phyloP scores from a whole-genome alignment of 2,329 filamentous ascomycete species.

The Colletotrichum sp. region DNA sequence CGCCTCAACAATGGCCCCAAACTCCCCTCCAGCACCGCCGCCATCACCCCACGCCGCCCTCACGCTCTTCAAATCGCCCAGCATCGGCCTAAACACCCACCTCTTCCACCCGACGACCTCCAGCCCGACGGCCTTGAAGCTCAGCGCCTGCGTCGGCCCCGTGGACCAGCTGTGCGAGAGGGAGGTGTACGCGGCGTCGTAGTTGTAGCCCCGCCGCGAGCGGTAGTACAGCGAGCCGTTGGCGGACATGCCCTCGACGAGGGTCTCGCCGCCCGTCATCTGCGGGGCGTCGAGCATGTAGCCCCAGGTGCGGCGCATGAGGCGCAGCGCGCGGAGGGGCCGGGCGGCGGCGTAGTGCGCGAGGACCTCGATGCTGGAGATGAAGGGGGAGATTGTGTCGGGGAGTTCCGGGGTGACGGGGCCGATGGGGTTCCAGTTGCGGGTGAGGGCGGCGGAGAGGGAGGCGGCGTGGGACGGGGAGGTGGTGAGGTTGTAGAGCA shows the following conservation, averaged over 20 bases:
- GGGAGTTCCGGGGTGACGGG: constrained; percentile 36
- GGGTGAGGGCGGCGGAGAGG: constrained; percentile 23
- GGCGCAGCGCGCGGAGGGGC: constrained; percentile 28
- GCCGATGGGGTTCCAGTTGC: constrained; percentile 33
- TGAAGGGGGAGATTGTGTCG: constrained; percentile 41
- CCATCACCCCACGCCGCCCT: constrained; percentile 22
- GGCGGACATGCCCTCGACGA: constrained; percentile 39
- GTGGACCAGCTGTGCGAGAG: constrained; percentile 39
- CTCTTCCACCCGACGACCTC: constrained; percentile 27
- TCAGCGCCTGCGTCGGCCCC: constrained; percentile 32
- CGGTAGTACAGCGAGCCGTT: constrained; percentile 41
- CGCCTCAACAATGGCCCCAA: background rate
- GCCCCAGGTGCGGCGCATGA: constrained; percentile 33
- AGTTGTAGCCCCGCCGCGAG: constrained; percentile 32
- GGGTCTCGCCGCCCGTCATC: constrained; percentile 40
- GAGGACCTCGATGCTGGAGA: constrained; percentile 37
- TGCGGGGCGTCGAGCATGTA: constrained; percentile 30
- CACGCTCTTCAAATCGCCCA: constrained; percentile 23
- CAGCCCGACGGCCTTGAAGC: constrained; percentile 30
- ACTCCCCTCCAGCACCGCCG: background rate
- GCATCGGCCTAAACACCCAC: constrained; percentile 31
- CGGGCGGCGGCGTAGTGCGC: constrained; percentile 31
- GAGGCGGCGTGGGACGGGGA: constrained; percentile 15
- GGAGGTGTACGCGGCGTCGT: constrained; percentile 36
- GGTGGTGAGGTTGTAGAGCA: constrained; percentile 32